These are phyloP conservation scores for Scutellaria minor DNA, from an alignment of 257 asterid species.

Conservation along the genomic window DNA sequence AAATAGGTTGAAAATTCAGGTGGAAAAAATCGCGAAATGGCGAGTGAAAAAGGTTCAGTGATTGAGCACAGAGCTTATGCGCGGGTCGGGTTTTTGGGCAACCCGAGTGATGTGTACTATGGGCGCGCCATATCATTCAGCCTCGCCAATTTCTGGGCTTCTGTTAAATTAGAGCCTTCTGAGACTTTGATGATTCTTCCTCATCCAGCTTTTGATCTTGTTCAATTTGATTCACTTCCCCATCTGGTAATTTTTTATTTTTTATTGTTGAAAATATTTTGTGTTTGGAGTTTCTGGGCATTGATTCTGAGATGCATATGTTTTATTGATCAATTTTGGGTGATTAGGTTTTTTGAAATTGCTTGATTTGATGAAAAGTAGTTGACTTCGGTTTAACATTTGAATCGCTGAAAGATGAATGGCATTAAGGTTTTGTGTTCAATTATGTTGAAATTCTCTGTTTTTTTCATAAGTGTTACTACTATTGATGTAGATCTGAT, in stretches of 20 bases:
- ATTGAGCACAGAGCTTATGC: conserved; percentile 79
- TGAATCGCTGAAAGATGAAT: neutral
- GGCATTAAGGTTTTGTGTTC: conserved; percentile 3
- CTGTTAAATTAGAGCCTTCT: conserved; percentile 73
- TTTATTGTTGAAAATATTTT: neutral
- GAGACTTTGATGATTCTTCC: conserved; percentile 60
- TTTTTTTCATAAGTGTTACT: neutral
- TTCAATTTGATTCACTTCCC: conserved; percentile 65
- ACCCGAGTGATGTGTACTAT: conserved; percentile 84
- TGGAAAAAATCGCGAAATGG: conserved; percentile 36
- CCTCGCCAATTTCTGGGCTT: conserved; percentile 82
- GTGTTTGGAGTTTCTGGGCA: neutral
- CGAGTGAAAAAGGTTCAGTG: conserved; percentile 30
- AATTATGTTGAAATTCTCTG: conserved; percentile 11
- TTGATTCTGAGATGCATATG: conserved; percentile 5
- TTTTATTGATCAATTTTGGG: conserved; percentile 5
- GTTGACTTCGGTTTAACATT: conserved; percentile 6
- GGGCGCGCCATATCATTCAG: conserved; percentile 79
- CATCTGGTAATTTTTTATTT: conserved; percentile 55
- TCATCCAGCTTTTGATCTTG: conserved; percentile 77
- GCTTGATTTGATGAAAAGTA: neutral
- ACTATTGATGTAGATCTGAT: conserved; percentile 28
- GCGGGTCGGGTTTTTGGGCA: conserved; percentile 75
- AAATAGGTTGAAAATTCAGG: neutral
- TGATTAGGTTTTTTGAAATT: neutral